phyloP scores from a whole-genome alignment of 1,139 yeast genomes.

The Taphrina communis region DNA sequence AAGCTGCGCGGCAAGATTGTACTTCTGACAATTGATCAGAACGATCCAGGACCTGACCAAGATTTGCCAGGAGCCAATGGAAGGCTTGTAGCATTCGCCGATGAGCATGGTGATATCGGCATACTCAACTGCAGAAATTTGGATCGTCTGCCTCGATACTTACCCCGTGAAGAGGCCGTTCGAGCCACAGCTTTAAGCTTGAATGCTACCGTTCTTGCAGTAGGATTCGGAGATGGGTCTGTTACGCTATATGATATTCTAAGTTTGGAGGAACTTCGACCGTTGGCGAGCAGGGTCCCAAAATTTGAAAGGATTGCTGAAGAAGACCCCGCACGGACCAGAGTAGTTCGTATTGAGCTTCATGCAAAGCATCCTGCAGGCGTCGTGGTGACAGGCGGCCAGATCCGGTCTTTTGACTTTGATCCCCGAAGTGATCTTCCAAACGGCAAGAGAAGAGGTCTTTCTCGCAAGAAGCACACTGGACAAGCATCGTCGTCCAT shows the following conservation, averaged over 20 bases:
- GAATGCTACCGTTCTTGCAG: slow-evolving; percentile 12
- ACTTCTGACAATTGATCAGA: background rate
- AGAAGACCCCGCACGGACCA: slow-evolving; percentile 9
- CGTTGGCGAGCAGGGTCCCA: slow-evolving; percentile 3
- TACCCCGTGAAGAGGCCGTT: background rate
- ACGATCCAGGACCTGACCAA: slow-evolving; percentile 7
- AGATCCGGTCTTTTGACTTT: slow-evolving; percentile 17
- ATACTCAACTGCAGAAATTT: background rate
- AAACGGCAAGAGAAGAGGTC: slow-evolving; percentile 32
- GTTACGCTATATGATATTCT: slow-evolving; percentile 6
- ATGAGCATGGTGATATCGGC: slow-evolving; percentile 3
- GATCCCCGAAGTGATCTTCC: slow-evolving; percentile 16
- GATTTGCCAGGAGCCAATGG: background rate
- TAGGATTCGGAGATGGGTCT: slow-evolving; percentile 22
- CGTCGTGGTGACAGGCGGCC: slow-evolving; percentile 9
- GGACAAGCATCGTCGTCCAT: background rate
- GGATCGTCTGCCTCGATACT: background rate
- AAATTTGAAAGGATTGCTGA: slow-evolving; percentile 14
- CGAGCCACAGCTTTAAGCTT: slow-evolving; percentile 1
- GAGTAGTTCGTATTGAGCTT: slow-evolving; percentile 11
- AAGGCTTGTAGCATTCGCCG: slow-evolving; percentile 1
- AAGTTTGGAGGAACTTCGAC: slow-evolving; percentile 8
- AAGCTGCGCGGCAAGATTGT: background rate
- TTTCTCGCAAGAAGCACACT: slow-evolving; percentile 14
- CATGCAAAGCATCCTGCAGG: slow-evolving; percentile 16